Base-by-base conservation (phyloP, 371 early-diverging fungal genomes). In the Blakeslea trispora region DNA sequence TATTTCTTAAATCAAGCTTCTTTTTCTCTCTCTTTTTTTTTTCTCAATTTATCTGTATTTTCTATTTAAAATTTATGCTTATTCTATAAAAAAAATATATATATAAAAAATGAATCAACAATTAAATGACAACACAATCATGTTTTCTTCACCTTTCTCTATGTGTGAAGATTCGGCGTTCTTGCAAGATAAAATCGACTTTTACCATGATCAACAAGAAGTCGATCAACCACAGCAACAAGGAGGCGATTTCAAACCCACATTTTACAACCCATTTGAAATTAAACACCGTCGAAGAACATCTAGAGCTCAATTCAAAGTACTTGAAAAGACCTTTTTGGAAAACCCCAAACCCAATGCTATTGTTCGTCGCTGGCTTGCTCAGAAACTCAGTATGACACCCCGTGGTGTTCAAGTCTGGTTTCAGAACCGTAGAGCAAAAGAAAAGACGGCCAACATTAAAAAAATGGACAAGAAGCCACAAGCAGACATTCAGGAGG, bases 401-500 rank as follows among this genome's bases (percentile, higher is more conserved):
- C 86, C 88, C 14, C 82, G 96, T 47, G 88, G 88, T 53, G 91
- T 98, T 41, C 96, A 98, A 70, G 91, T 97, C 52, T 97, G 99
- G 99, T 98, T 98, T 74, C 99, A 98, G 71, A 98, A 98, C 79
- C 84, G 94, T 53, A 83, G 99, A 51, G 96, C 96, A 42, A 97
- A 96, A 74, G 77, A 69, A 32, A 76, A 76, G 55, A 54, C 39
- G 46, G n/a, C n/a, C n/a, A 42, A 32, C 69, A 41, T 63, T 69
- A 11, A 39, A 58, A 64, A 50, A 58, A n/a, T n/a, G n/a, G n/a
- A n/a, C n/a, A n/a, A n/a, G n/a, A n/a, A n/a, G n/a, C n/a, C n/a
- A n/a, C n/a, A n/a, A n/a, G n/a, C n/a, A n/a, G n/a, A n/a, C n/a
- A n/a, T n/a, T n/a, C n/a, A n/a, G n/a, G n/a, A n/a, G n/a, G n/a